phyloP scores from a whole-genome alignment of 495 filamentous ascomycete genomes.

The Cercophora sp. region DNA sequence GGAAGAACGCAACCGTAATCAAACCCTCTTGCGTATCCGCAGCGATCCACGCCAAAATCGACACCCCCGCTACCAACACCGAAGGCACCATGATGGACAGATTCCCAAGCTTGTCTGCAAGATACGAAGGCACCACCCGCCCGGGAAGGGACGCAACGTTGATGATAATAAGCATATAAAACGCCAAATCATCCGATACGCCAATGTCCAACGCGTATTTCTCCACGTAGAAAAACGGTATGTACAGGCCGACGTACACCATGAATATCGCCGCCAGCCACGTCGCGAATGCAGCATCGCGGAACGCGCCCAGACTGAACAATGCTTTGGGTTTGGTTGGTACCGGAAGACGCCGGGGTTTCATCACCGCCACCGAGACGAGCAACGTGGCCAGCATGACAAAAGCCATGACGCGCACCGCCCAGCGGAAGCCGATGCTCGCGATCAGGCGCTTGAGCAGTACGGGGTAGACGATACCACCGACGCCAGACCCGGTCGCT shows the following conservation, averaged over 20 bases:
- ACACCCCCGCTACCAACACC: constrained; percentile 27
- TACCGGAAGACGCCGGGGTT: constrained; percentile 37
- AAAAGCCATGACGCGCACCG: constrained; percentile 61
- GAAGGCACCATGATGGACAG: constrained; percentile 30
- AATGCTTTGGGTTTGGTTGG: constrained; percentile 26
- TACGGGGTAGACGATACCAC: constrained; percentile 63
- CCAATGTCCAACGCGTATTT: constrained; percentile 48
- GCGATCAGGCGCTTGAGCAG: constrained; percentile 54
- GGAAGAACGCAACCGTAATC: constrained; percentile 38
- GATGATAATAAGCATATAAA: constrained; percentile 46
- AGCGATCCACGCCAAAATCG: constrained; percentile 35
- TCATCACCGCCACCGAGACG: constrained; percentile 54
- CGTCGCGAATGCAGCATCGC: constrained; percentile 36
- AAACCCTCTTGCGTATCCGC: constrained; percentile 30
- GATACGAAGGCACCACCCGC: constrained; percentile 38
- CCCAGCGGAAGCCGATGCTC: constrained; percentile 60
- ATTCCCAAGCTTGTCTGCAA: constrained; percentile 38
- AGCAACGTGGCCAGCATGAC: constrained; percentile 49
- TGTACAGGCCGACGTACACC: constrained; percentile 60
- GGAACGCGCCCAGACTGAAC: constrained; percentile 41
- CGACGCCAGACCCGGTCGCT: constrained; percentile 61
- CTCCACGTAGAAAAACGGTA: constrained; percentile 62
- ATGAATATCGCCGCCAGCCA: constrained; percentile 54
- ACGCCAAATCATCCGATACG: constrained; percentile 41
- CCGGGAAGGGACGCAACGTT: constrained; percentile 46